Evolutionary conservation across 2,329 filamentous ascomycete genomes (phyloP).

Genomic region (Colletotrichum gigasporum): DNA sequence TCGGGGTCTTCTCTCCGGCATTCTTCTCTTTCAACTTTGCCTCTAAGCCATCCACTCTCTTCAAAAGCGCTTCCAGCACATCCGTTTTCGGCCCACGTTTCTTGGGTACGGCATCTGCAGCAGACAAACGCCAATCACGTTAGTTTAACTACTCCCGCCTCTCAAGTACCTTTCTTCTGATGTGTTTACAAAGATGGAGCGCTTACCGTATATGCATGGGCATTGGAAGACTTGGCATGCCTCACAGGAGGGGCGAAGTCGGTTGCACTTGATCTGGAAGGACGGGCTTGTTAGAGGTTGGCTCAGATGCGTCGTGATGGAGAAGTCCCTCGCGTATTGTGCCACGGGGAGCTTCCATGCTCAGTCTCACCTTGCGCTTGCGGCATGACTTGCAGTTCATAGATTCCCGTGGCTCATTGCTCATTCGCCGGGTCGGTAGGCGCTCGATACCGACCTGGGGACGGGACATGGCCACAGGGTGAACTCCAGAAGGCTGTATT

Average conservation of each 20-base stretch:
- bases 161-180: not conserved
- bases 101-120: slow-evolving; percentile 83
- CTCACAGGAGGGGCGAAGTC: slow-evolving; percentile 84
- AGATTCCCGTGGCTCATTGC: slow-evolving; percentile 82
- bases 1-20: slow-evolving; percentile 42
- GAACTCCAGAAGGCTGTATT: slow-evolving; percentile 52
- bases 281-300: slow-evolving; percentile 20
- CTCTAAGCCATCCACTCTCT: slow-evolving; percentile 86
- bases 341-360: not conserved
- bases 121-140: not conserved
- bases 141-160: slow-evolving; percentile 5
- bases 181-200: not conserved
- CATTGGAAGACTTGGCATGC: slow-evolving; percentile 91
- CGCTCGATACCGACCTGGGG: slow-evolving; percentile 85
- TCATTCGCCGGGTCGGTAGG: slow-evolving; percentile 74
- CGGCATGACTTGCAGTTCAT: slow-evolving; percentile 98
- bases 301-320: not conserved
- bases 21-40: slow-evolving; percentile 79
- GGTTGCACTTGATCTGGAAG: slow-evolving; percentile 87
- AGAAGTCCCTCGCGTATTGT: not conserved
- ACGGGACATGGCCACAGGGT: slow-evolving; percentile 70
- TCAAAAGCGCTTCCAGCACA: slow-evolving; percentile 83
- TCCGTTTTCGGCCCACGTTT: slow-evolving; percentile 92
- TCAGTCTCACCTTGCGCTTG: slow-evolving; percentile 79
- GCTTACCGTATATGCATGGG: slow-evolving; percentile 85